Base-by-base conservation (phyloP, 2,329 filamentous ascomycete species). In the Aspergillus caelatus region DNA sequence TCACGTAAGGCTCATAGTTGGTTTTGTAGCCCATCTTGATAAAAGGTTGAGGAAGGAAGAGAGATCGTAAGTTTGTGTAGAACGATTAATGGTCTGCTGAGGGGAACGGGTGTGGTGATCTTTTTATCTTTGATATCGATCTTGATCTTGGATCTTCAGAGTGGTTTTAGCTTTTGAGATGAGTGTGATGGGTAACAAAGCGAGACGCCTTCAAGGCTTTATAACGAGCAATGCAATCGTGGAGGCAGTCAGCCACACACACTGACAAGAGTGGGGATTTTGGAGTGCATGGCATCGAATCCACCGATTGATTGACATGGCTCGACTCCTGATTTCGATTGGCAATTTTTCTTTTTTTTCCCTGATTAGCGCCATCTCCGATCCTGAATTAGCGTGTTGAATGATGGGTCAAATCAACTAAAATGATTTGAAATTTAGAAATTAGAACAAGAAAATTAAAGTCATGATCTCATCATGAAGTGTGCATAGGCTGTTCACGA, bases 1-100 rank as follows among this genome's bases (percentile, higher is more conserved):
- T 68, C 67, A 78, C 77, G 58, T 78, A 77, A 57, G 76, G 71
- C 63, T 79, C 75, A 62, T 77, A 79, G 72, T 79, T 79, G 67
- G 71, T 74, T 57, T 76, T 78, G 74, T 79, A 79, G 52, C 68
- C 68, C 74, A 77, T 79, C 48, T 48, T 75, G 65, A 58, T 30
- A 58, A 57, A 43, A 30, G 30, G 58, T 52, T 39, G 23, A 45
- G 26, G 16, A 34, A 45, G 30, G 4, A 30, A 52, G 19, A 30
- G 50, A 23, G 12, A 26, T 16, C 59, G 52, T 53, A 26, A 48
- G 53, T 23, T 58, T 57, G 30, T 62, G 58, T 21, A 23, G 36
- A n/a, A 48, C 34, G 56, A 39, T 50, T 26, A n/a, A 39, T 60
- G 26, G 43, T 41, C 16, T 34, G 30, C 36, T 28, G 57, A 53